These are phyloP conservation scores for Penicilliopsis zonata DNA, from an alignment of 495 filamentous ascomycete species.

Conservation along the genomic window DNA sequence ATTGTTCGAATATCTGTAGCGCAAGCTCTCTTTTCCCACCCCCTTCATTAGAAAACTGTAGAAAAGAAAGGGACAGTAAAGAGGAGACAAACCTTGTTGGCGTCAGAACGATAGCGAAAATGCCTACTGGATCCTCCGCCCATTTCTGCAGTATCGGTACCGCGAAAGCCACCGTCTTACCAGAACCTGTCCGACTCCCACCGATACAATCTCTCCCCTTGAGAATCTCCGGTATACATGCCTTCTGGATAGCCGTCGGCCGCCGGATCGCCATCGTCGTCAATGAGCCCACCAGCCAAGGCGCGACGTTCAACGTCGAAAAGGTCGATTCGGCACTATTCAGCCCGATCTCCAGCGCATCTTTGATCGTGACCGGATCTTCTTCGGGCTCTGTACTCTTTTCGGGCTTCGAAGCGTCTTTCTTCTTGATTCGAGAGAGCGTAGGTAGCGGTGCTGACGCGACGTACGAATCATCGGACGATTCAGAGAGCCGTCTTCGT, in stretches of 20 bases:
- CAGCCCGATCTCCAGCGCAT: constrained; percentile 32
- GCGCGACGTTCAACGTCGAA: constrained; percentile 57
- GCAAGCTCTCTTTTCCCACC: constrained; percentile 83
- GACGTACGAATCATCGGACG: constrained; percentile 25
- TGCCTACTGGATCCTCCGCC: constrained; percentile 83
- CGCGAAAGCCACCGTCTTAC: constrained; percentile 95
- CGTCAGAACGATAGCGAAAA: constrained; percentile 81
- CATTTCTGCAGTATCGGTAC: constrained; percentile 88
- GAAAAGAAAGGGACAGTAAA: neutral
- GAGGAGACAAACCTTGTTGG: constrained; percentile 55
- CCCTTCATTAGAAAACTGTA: too few species aligned
- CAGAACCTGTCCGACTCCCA: constrained; percentile 89
- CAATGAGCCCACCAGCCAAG: constrained; percentile 84
- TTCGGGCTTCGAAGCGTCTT: constrained; percentile 12
- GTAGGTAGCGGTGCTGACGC: constrained; percentile 29
- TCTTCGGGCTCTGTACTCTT: constrained; percentile 8
- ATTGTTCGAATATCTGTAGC: constrained; percentile 90
- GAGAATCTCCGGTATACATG: constrained; percentile 82
- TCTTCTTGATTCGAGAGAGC: constrained; percentile 35
- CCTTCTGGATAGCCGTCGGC: constrained; percentile 85
- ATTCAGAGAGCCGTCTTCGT: constrained; percentile 31
- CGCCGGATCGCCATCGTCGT: constrained; percentile 75
- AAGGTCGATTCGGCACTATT: constrained; percentile 49
- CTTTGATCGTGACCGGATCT: constrained; percentile 27
- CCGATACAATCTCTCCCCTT: constrained; percentile 89